Evolutionary conservation across 1,284 basidiomycete genomes (phyloP).

Genomic region (Ceraceosorus bombacis): DNA sequence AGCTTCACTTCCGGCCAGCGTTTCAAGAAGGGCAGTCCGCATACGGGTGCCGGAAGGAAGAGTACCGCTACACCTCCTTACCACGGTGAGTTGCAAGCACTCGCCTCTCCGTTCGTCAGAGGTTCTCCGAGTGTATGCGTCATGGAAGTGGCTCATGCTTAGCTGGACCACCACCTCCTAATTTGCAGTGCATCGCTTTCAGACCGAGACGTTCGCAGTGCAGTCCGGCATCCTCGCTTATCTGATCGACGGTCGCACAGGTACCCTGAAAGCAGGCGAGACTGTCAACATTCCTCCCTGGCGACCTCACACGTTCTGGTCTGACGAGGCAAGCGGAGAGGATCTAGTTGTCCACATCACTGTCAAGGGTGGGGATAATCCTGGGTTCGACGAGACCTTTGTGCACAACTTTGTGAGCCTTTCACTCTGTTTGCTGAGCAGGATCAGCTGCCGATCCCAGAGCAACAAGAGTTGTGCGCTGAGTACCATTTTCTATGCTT

Average conservation of each 20-base stretch:
- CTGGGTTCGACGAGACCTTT: slow-evolving; percentile 46
- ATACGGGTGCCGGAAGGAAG: slow-evolving; percentile 34
- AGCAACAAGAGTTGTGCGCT: slow-evolving; percentile 14
- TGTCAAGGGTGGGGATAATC: slow-evolving; percentile 40
- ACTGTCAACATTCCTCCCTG: slow-evolving; percentile 39
- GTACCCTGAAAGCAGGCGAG: slow-evolving; percentile 38
- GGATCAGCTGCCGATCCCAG: slow-evolving; percentile 1
- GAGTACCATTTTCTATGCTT: too few species aligned
- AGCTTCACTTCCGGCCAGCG: slow-evolving; percentile 37
- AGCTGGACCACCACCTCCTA: not conserved
- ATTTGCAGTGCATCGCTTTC: slow-evolving; percentile 34
- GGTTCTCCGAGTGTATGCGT: not conserved
- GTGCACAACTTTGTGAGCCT: slow-evolving; percentile 25
- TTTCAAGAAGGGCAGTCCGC: slow-evolving; percentile 36
- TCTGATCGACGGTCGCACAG: slow-evolving; percentile 43
- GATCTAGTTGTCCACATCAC: slow-evolving; percentile 46
- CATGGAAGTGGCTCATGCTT: not conserved
- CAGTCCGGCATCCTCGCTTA: slow-evolving; percentile 42
- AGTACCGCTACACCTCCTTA: slow-evolving; percentile 46
- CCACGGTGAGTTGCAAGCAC: slow-evolving; percentile 14
- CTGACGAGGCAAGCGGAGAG: slow-evolving; percentile 23
- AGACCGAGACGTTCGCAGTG: slow-evolving; percentile 44
- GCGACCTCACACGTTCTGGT: slow-evolving; percentile 48
- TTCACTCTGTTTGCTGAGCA: not conserved
- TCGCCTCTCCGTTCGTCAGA: not conserved